Evolutionary conservation across 202 grass and related monocot species (phyloP).

Genomic region (Setaria viridis): DNA sequence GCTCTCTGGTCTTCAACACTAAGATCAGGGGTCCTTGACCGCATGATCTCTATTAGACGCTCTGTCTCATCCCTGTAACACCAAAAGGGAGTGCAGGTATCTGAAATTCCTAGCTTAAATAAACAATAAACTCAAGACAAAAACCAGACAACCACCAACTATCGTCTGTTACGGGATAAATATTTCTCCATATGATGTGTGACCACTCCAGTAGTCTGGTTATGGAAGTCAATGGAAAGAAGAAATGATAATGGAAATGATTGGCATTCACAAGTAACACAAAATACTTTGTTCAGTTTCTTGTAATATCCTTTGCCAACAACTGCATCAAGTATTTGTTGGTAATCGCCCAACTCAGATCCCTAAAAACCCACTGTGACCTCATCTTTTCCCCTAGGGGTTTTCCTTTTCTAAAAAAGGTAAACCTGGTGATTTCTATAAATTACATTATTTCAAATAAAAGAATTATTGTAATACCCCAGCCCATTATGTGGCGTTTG

Average conservation of each 20-base stretch:
- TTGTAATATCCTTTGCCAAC: not conserved
- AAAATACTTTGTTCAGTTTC: not conserved
- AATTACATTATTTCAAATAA: not conserved
- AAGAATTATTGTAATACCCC: not conserved
- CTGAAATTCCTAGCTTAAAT: constrained; percentile 32
- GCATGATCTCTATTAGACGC: constrained; percentile 53
- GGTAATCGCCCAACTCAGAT: not conserved
- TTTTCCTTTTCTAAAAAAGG: not conserved
- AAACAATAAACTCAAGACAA: constrained; percentile 14
- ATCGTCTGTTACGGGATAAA: not conserved
- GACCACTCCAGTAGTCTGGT: constrained; percentile 27
- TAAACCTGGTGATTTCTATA: not conserved
- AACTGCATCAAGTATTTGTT: not conserved
- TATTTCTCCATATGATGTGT: not conserved
- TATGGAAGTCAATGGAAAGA: not conserved
- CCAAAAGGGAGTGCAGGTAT: constrained; percentile 31
- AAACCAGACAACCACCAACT: constrained; percentile 26
- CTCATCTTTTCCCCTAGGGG: not conserved
- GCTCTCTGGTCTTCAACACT: constrained; percentile 36
- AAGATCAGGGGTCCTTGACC: constrained; percentile 58
- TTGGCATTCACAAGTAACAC: not conserved
- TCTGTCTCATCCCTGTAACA: constrained; percentile 57
- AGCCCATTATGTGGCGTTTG: too few species aligned
- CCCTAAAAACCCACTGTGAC: not conserved
- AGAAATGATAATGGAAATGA: not conserved